These are phyloP conservation scores for Serendipita indica DNA, from an alignment of 768 basidiomycete species.

Conservation along the genomic window DNA sequence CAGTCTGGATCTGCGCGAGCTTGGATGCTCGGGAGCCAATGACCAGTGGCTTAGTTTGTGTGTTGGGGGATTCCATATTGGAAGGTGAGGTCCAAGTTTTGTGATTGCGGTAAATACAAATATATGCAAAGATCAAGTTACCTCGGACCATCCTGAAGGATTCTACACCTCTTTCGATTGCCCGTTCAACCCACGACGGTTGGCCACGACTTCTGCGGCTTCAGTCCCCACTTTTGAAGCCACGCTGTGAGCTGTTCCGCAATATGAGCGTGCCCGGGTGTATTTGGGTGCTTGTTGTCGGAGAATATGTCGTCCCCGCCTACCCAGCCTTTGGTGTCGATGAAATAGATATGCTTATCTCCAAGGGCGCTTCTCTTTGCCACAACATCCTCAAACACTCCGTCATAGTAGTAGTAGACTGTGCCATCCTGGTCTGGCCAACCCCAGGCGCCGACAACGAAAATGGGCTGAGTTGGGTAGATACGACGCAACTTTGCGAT, in stretches of 20 bases:
- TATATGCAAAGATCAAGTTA: too few species aligned
- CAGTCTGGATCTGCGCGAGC: slow-evolving; percentile 82
- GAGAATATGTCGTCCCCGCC: slow-evolving; percentile 30
- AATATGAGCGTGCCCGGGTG: slow-evolving; percentile 34
- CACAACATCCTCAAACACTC: slow-evolving; percentile 34
- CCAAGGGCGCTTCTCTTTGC: slow-evolving; percentile 25
- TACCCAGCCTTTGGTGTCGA: slow-evolving; percentile 44
- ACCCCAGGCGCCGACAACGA: slow-evolving; percentile 44
- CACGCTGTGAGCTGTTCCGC: slow-evolving; percentile 32
- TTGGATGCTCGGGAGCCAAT: slow-evolving; percentile 79
- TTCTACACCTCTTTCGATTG: too few species aligned
- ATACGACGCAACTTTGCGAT: slow-evolving; percentile 30
- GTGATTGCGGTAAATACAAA: neutral
- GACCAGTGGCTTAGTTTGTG: slow-evolving; percentile 24
- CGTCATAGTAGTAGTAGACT: slow-evolving; percentile 32
- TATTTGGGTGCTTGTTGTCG: slow-evolving; percentile 37
- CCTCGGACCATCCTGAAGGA: too few species aligned
- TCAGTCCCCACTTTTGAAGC: slow-evolving; percentile 35
- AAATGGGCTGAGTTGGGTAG: slow-evolving; percentile 33
- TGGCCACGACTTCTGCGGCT: slow-evolving; percentile 18
- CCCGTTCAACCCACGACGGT: slow-evolving; percentile 8
- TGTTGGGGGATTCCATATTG: slow-evolving; percentile 7
- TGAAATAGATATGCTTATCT: slow-evolving; percentile 36
- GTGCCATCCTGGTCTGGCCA: slow-evolving; percentile 39
- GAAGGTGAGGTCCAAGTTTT: neutral